Evolutionary conservation across 345 rosid species (phyloP).

Genomic region (Populus tremula): DNA sequence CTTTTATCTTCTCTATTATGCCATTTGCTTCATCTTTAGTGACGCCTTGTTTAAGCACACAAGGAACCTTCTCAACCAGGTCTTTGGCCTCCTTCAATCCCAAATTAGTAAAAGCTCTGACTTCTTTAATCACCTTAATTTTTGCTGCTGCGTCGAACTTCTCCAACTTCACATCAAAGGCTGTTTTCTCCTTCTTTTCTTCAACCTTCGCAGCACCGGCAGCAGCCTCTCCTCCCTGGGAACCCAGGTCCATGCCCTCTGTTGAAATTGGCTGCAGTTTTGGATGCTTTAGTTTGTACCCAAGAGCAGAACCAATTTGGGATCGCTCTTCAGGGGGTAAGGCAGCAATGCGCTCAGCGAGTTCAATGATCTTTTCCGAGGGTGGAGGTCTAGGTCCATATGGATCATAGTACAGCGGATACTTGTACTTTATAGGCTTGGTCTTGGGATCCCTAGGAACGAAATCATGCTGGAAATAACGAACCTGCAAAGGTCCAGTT

Average conservation of each 20-base stretch:
- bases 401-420: conserved; percentile 49
- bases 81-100: conserved; percentile 57
- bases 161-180: conserved; percentile 51
- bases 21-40: conserved; percentile 47
- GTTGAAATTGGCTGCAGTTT: conserved; percentile 32
- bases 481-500: conserved; percentile 39
- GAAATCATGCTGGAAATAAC: conserved; percentile 50
- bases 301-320: conserved; percentile 39
- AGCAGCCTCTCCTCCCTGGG: conserved; percentile 27
- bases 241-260: conserved; percentile 33
- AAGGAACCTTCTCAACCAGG: conserved; percentile 49
- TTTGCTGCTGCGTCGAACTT: conserved; percentile 49
- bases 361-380: conserved; percentile 43
- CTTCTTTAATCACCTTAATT: conserved; percentile 53
- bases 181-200: conserved; percentile 43
- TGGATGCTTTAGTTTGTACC: conserved; percentile 28
- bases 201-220: conserved; percentile 28
- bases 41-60: conserved; percentile 42
- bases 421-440: conserved; percentile 45
- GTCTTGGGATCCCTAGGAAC: conserved; percentile 50
- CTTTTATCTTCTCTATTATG: conserved; percentile 43
- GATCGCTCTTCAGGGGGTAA: conserved; percentile 34
- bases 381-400: conserved; percentile 63
- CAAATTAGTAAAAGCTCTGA: conserved; percentile 41
- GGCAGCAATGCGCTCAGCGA: conserved; percentile 52